phyloP scores from a whole-genome alignment of 2,329 filamentous ascomycete genomes.

The Diaporthe eres region DNA sequence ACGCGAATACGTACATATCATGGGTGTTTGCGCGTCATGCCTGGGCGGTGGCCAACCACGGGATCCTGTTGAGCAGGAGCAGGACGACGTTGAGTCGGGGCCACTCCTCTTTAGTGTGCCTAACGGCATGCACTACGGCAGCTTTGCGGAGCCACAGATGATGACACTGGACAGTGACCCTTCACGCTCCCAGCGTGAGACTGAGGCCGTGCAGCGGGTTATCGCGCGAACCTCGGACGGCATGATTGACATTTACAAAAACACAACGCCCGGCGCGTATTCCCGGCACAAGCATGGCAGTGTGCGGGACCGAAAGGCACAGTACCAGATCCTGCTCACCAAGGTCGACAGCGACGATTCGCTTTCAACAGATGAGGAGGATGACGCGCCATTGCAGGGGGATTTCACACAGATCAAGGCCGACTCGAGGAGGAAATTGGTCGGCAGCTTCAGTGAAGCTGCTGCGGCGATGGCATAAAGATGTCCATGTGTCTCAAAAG shows the following conservation, averaged over 20 bases:
- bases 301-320: constrained; percentile 69
- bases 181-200: constrained; percentile 73
- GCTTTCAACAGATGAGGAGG: constrained; percentile 58
- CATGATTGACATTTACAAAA: constrained; percentile 77
- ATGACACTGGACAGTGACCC: constrained; percentile 68
- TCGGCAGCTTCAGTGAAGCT: constrained; percentile 73
- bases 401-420: constrained; percentile 55
- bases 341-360: constrained; percentile 65
- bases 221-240: constrained; percentile 76
- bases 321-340: constrained; percentile 74
- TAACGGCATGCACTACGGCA: constrained; percentile 72
- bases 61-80: constrained; percentile 49
- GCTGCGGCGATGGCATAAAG: constrained; percentile 64
- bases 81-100: constrained; percentile 67
- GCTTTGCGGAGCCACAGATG: constrained; percentile 68
- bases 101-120: constrained; percentile 74
- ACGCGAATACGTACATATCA: not conserved
- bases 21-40: constrained; percentile 39
- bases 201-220: constrained; percentile 74
- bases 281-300: constrained; percentile 62
- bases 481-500: not conserved
- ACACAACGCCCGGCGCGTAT: constrained; percentile 65
- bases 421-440: constrained; percentile 60
- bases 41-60: constrained; percentile 30
- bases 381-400: constrained; percentile 60